These are phyloP conservation scores for Cyclocybe cylindracea DNA, from an alignment of 768 basidiomycete species.

Conservation along the genomic window DNA sequence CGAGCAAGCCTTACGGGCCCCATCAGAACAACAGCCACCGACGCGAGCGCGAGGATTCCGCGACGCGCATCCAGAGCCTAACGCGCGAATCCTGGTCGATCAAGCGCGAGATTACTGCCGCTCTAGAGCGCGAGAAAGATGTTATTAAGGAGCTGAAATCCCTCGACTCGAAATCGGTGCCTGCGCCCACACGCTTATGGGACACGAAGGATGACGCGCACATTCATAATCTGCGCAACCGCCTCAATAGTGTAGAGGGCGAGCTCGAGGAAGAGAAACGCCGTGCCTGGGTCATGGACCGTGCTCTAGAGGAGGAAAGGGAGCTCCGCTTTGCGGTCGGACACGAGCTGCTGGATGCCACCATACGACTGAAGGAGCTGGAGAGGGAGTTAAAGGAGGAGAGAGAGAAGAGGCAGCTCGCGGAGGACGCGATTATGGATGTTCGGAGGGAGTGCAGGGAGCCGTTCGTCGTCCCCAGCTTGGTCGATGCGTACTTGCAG, in stretches of 20 bases:
- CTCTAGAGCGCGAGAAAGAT: conserved; percentile 21
- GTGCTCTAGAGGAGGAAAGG: conserved; percentile 1
- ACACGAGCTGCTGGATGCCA: conserved; percentile 18
- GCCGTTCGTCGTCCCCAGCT: conserved; percentile 59
- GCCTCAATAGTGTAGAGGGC: not conserved
- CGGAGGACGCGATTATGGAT: conserved; percentile 46
- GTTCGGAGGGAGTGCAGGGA: conserved; percentile 48
- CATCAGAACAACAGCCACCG: not conserved
- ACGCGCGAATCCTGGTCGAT: conserved; percentile 26
- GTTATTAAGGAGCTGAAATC: conserved; percentile 26
- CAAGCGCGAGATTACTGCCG: conserved; percentile 24
- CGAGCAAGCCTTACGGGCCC: not conserved
- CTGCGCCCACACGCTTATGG: not conserved
- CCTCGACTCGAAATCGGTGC: conserved; percentile 14
- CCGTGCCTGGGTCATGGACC: not conserved
- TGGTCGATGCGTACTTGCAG: conserved; percentile 53
- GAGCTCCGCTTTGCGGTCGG: not conserved
- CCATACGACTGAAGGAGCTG: conserved; percentile 25
- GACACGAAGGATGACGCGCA: not conserved
- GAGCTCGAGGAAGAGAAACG: too few species aligned
- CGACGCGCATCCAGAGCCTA: conserved; percentile 15
- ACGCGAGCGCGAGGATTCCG: not conserved
- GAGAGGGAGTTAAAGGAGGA: conserved; percentile 38
- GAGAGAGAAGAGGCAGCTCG: conserved; percentile 34
- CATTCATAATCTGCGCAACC: not conserved